phyloP scores from a whole-genome alignment of 768 basidiomycete species.

The Lactifluus subvellereus region DNA sequence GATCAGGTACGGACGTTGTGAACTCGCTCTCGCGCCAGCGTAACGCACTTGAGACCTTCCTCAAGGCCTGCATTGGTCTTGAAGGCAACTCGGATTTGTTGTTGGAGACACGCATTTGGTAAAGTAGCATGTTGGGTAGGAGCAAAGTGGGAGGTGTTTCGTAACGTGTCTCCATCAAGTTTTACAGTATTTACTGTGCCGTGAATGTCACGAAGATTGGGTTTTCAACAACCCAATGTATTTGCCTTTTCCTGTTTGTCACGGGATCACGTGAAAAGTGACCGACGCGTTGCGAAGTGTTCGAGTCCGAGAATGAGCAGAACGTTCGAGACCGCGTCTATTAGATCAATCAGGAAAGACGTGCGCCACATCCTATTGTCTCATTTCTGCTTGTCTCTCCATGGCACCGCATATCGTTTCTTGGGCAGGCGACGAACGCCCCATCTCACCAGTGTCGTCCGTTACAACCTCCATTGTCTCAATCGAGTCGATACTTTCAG shows the following conservation, averaged over 20 bases:
- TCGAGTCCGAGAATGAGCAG: no score
- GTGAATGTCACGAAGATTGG: slow-evolving; percentile 6
- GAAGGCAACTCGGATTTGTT: slow-evolving; percentile 81
- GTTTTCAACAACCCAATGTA: slow-evolving; percentile 14
- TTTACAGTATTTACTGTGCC: neutral
- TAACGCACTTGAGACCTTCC: slow-evolving; percentile 87
- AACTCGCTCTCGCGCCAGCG: slow-evolving; percentile 95
- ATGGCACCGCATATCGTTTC: slow-evolving; percentile 15
- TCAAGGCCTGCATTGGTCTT: slow-evolving; percentile 90
- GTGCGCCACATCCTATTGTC: neutral
- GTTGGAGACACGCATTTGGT: slow-evolving; percentile 87
- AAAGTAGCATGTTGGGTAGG: slow-evolving; percentile 28
- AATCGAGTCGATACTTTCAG: slow-evolving; percentile 9
- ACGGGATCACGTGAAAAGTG: slow-evolving; percentile 16
- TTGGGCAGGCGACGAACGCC: slow-evolving; percentile 4
- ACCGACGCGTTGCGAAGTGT: slow-evolving; percentile 12
- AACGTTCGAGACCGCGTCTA: neutral
- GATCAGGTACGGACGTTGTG: slow-evolving; percentile 75
- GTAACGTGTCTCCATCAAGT: neutral
- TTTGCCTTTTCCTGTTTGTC: neutral
- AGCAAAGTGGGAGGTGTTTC: neutral
- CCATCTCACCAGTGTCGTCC: slow-evolving; percentile 8
- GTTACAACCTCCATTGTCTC: slow-evolving; percentile 6
- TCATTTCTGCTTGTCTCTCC: neutral
- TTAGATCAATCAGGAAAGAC: neutral